These are phyloP conservation scores for Lotus japonicus DNA, from an alignment of 306 rosid genomes.

Conservation along the genomic window DNA sequence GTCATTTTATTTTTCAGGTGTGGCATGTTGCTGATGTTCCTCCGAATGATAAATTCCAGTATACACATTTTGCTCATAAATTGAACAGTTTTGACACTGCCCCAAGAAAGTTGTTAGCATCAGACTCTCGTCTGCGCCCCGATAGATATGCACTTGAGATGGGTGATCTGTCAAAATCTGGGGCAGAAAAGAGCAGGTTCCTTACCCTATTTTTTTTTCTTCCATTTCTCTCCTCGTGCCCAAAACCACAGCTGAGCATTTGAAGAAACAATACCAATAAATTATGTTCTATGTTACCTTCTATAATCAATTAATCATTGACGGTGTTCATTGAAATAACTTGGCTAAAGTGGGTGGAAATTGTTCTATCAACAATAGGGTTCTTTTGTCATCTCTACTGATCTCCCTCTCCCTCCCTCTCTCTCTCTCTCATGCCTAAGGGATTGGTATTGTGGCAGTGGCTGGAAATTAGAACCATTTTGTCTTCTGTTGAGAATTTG, in stretches of 20 bases:
- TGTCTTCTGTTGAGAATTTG: neutral
- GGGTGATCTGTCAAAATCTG: slow-evolving; percentile 80
- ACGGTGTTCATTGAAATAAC: neutral
- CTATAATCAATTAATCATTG: neutral
- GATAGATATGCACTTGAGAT: slow-evolving; percentile 87
- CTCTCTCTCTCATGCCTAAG: neutral
- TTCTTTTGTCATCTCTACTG: neutral
- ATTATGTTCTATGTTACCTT: neutral
- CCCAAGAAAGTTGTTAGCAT: slow-evolving; percentile 68
- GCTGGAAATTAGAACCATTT: no score
- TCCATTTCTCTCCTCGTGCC: neutral
- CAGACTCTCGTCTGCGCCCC: slow-evolving; percentile 91
- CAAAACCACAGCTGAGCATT: neutral
- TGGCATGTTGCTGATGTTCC: slow-evolving; percentile 86
- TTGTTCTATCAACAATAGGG: neutral
- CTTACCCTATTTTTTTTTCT: slow-evolving; percentile 6
- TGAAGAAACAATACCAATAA: slow-evolving; percentile 7
- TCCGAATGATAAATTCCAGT: slow-evolving; percentile 64
- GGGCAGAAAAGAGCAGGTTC: slow-evolving; percentile 82
- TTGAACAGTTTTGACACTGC: slow-evolving; percentile 83
- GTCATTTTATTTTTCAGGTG: slow-evolving; percentile 46
- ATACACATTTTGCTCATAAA: slow-evolving; percentile 83
- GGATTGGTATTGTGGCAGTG: neutral
- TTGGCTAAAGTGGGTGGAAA: slow-evolving; percentile 3
- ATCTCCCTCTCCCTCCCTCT: neutral